phyloP scores from a whole-genome alignment of 208 protist genomes.

The Trypanosoma melophagium region DNA sequence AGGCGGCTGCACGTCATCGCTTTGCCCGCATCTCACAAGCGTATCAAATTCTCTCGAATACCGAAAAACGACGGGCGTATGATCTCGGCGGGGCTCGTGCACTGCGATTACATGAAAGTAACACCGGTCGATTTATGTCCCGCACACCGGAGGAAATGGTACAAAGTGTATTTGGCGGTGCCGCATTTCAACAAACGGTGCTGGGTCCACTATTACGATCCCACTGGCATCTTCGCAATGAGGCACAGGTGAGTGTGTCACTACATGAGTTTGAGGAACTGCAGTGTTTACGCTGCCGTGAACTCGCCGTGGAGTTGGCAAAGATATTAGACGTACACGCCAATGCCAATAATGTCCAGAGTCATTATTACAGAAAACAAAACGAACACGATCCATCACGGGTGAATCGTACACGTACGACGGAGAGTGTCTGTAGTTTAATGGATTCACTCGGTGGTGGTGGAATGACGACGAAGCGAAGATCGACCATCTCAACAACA shows the following conservation, averaged over 20 bases:
- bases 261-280: slow-evolving; percentile 83
- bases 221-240: slow-evolving; percentile 78
- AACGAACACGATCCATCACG: neutral
- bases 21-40: slow-evolving; percentile 75
- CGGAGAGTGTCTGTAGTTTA: too few species aligned
- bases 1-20: slow-evolving; percentile 38
- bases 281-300: slow-evolving; percentile 73
- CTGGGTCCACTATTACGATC: slow-evolving; percentile 73
- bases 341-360: slow-evolving; percentile 24
- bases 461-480: neutral
- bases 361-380: neutral
- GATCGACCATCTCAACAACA: slow-evolving; percentile 2
- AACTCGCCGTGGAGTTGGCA: slow-evolving; percentile 66
- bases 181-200: slow-evolving; percentile 59
- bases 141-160: slow-evolving; percentile 83
- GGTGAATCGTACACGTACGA: too few species aligned
- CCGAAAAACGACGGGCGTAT: slow-evolving; percentile 79
- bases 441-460: slow-evolving; percentile 23
- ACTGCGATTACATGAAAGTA: slow-evolving; percentile 61
- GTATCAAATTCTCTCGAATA: slow-evolving; percentile 87
- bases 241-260: slow-evolving; percentile 81
- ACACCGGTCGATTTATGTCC: slow-evolving; percentile 69
- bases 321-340: slow-evolving; percentile 81
- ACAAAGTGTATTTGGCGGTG: slow-evolving; percentile 82
- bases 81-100: slow-evolving; percentile 67